Percentiles rank a stretch among this genome's conserved stretches.
Conservation (phyloP, 257 asterid species). For the Rauvolfia tetraphylla region DNA sequence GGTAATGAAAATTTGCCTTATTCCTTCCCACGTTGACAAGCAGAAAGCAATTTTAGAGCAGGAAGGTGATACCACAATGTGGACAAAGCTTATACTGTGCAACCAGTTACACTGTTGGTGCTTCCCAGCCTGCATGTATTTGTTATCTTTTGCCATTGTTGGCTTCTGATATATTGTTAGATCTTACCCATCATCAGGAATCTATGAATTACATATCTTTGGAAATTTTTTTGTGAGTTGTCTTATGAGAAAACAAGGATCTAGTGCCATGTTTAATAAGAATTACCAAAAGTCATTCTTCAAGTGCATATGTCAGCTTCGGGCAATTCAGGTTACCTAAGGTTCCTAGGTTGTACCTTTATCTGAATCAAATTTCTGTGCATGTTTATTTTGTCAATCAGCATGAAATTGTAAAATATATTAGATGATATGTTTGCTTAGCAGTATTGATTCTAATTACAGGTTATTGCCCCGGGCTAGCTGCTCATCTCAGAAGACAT, state of each 20-base stretch:
- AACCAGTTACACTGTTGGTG: not conserved
- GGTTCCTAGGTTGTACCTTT: not conserved
- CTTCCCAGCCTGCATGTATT: not conserved
- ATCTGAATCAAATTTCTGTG: not conserved
- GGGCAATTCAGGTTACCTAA: not conserved
- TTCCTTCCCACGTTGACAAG: not conserved
- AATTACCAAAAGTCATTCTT: not conserved
- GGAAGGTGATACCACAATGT: not conserved
- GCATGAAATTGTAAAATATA: not conserved
- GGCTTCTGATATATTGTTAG: not conserved
- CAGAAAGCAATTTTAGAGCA: not conserved
- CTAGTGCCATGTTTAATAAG: not conserved
- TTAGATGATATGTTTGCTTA: not conserved
- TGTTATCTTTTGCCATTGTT: not conserved
- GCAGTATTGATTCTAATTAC: not conserved
- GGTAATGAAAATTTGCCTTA: not conserved
- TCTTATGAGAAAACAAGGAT: not conserved
- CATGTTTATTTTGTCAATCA: not conserved
- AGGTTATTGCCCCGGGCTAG: conserved; percentile 57
- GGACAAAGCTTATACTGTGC: not conserved
- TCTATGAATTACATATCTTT: not conserved
- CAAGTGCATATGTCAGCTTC: not conserved
- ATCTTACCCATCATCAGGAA: not conserved
- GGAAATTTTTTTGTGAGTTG: not conserved
- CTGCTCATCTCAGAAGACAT: conserved; percentile 37